Evolutionary conservation across 116 monocot genomes (phyloP).

Genomic region (Papilionanthe hybrid): DNA sequence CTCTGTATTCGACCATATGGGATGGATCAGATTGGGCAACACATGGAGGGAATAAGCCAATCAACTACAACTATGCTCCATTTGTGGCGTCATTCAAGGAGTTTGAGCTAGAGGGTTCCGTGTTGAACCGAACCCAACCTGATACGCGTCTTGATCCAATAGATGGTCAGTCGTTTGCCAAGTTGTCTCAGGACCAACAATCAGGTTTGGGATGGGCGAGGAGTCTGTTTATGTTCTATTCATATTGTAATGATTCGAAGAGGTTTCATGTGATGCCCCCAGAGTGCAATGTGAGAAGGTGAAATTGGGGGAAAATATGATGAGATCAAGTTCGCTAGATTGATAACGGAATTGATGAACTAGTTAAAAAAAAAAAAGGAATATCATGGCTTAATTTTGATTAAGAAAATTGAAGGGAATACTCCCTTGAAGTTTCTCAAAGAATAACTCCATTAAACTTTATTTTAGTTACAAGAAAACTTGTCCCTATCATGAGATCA

Average conservation of each 20-base stretch:
- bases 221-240: slow-evolving; percentile 49
- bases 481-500: no score
- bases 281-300: slow-evolving; percentile 15
- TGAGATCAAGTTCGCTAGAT: background rate
- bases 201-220: slow-evolving; percentile 43
- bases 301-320: background rate
- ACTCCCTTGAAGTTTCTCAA: no score
- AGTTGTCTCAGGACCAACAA: slow-evolving; percentile 34
- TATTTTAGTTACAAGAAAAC: no score
- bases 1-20: slow-evolving; percentile 42
- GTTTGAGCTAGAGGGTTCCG: slow-evolving; percentile 35
- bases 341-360: no score
- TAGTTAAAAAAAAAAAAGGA: no score
- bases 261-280: slow-evolving; percentile 32
- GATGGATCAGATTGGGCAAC: slow-evolving; percentile 50
- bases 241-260: slow-evolving; percentile 41
- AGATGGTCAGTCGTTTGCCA: slow-evolving; percentile 26
- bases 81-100: slow-evolving; percentile 35
- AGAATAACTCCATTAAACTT: no score
- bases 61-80: slow-evolving; percentile 44
- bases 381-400: no score
- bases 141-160: slow-evolving; percentile 19
- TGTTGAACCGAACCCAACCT: slow-evolving; percentile 10
- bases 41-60: slow-evolving; percentile 36
- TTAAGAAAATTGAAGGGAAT: no score